phyloP scores from a whole-genome alignment of 202 grass and related monocot genomes.

The Digitaria exilis region DNA sequence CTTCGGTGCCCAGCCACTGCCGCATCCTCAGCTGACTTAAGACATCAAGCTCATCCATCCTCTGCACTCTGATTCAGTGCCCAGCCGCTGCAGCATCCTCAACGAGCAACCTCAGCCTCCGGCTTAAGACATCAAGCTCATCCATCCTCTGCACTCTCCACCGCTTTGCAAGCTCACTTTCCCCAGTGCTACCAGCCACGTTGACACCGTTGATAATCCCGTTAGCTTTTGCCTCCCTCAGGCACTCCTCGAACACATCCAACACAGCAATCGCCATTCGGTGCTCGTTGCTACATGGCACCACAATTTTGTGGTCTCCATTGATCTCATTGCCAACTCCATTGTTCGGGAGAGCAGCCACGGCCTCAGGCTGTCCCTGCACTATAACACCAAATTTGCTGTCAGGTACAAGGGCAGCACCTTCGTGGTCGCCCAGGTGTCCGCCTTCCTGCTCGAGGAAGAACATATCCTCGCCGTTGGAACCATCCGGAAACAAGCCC shows the following conservation, averaged over 20 bases:
- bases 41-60: slow-evolving; percentile 74
- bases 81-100: slow-evolving; percentile 53
- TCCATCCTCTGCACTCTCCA: slow-evolving; percentile 67
- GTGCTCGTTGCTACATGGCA: slow-evolving; percentile 40
- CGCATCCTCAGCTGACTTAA: slow-evolving; percentile 67
- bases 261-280: slow-evolving; percentile 51
- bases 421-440: slow-evolving; percentile 36
- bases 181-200: neutral
- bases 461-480: slow-evolving; percentile 25
- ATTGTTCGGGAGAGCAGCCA: slow-evolving; percentile 13
- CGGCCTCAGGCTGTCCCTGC: slow-evolving; percentile 38
- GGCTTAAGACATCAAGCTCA: slow-evolving; percentile 72
- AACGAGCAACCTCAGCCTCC: slow-evolving; percentile 68
- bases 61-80: slow-evolving; percentile 45
- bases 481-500: neutral
- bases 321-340: slow-evolving; percentile 30
- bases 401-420: slow-evolving; percentile 12
- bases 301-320: slow-evolving; percentile 31
- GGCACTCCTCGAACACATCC: slow-evolving; percentile 81
- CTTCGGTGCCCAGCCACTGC: slow-evolving; percentile 25
- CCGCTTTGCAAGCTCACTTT: slow-evolving; percentile 52
- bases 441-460: slow-evolving; percentile 38
- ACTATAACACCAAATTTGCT: slow-evolving; percentile 25
- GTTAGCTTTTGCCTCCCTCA: slow-evolving; percentile 59
- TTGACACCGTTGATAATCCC: neutral